Conservation (phyloP, 2,329 filamentous ascomycete species). For the Pseudopithomyces chartarum region DNA sequence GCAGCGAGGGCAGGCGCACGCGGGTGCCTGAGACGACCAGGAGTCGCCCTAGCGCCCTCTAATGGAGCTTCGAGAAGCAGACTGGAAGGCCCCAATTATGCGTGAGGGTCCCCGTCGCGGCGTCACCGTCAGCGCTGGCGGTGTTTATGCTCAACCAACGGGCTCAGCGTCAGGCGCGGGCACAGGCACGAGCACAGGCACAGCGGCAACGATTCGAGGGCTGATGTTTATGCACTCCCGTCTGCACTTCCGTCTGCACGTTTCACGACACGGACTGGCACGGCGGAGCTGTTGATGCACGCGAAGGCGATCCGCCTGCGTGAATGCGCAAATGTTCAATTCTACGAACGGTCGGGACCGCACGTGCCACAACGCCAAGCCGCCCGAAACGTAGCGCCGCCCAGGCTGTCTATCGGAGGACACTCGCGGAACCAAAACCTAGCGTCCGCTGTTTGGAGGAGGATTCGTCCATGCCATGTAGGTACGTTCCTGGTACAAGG, state of each 20-base stretch:
- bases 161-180: too few relatives aligned
- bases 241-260: slow-evolving; percentile 29
- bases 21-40: slow-evolving; percentile 28
- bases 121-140: slow-evolving; percentile 8
- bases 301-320: neutral
- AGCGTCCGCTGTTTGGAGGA: neutral
- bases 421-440: neutral
- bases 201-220: slow-evolving; percentile 6
- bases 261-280: slow-evolving; percentile 3
- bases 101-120: slow-evolving; percentile 10
- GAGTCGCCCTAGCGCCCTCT: slow-evolving; percentile 17
- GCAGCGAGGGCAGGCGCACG: slow-evolving; percentile 29
- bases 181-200: slow-evolving; percentile 8
- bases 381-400: slow-evolving; percentile 2
- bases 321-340: neutral
- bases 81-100: slow-evolving; percentile 23
- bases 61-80: slow-evolving; percentile 31
- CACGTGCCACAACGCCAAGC: neutral
- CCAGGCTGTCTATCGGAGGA: neutral
- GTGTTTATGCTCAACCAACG: slow-evolving; percentile 8
- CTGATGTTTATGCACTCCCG: slow-evolving; percentile 17
- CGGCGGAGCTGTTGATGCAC: neutral
- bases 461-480: too few relatives aligned
- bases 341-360: neutral
- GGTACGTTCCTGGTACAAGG: too few relatives aligned